Percentiles rank a stretch among this genome's conserved stretches.
phyloP scores from a whole-genome alignment of 2,329 filamentous ascomycete genomes.

The Claviceps arundinis region DNA sequence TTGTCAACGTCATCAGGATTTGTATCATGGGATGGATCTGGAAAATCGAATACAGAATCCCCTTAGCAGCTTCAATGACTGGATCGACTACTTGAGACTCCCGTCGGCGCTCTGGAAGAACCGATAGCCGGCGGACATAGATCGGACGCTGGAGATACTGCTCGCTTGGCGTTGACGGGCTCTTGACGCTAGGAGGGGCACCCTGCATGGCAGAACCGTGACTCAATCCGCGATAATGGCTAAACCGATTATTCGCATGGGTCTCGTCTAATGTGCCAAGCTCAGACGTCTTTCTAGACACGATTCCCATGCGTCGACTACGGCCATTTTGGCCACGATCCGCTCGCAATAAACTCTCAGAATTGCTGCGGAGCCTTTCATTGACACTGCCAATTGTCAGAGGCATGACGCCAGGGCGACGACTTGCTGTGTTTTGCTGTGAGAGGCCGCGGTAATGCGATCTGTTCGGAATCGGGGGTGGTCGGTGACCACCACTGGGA shows the following conservation, averaged over 20 bases:
- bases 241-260: slow-evolving; percentile 50
- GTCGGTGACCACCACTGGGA: slow-evolving; percentile 44
- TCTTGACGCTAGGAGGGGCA: slow-evolving; percentile 29
- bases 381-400: slow-evolving; percentile 55
- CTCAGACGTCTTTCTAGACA: slow-evolving; percentile 46
- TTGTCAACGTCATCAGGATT: slow-evolving; percentile 48
- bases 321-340: slow-evolving; percentile 39
- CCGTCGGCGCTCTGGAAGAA: slow-evolving; percentile 48
- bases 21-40: slow-evolving; percentile 57
- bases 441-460: slow-evolving; percentile 71
- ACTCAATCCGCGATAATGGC: slow-evolving; percentile 52
- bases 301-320: slow-evolving; percentile 50
- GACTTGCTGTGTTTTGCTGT: slow-evolving; percentile 49
- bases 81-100: slow-evolving; percentile 49
- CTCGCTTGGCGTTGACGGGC: slow-evolving; percentile 48
- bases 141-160: slow-evolving; percentile 43
- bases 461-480: slow-evolving; percentile 61
- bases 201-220: slow-evolving; percentile 57
- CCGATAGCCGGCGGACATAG: slow-evolving; percentile 49
- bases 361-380: slow-evolving; percentile 54
- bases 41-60: slow-evolving; percentile 53
- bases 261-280: slow-evolving; percentile 50
- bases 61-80: slow-evolving; percentile 51
- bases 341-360: slow-evolving; percentile 42
- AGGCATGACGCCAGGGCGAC: slow-evolving; percentile 61